phyloP scores from a whole-genome alignment of 139 green algal species.

The Marvania coccoides region DNA sequence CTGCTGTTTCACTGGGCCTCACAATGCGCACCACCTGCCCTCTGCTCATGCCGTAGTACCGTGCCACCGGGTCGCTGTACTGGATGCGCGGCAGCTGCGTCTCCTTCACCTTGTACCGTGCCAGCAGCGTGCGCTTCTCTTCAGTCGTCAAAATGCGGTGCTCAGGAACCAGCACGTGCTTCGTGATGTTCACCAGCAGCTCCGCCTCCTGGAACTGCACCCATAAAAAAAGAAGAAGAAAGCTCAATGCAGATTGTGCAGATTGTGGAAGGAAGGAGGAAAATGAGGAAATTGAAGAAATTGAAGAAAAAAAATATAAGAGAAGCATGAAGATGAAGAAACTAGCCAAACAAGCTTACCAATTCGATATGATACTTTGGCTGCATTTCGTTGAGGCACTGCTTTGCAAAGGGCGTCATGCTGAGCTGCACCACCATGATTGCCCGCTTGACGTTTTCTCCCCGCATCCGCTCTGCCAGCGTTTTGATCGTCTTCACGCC shows the following conservation, averaged over 20 bases:
- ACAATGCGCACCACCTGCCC: constrained; percentile 94
- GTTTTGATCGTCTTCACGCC: constrained; percentile 95
- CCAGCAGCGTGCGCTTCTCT: constrained; percentile 86
- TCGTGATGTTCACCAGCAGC: constrained; percentile 96
- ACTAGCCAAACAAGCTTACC: background rate
- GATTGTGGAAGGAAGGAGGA: too few species aligned
- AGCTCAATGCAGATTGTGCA: background rate
- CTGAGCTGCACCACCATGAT: constrained; percentile 78
- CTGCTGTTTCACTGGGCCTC: constrained; percentile 85
- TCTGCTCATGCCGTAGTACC: constrained; percentile 86
- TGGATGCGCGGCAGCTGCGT: constrained; percentile 93
- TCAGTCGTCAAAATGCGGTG: constrained; percentile 76
- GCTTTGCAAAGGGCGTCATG: constrained; percentile 71
- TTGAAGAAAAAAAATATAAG: too few species aligned
- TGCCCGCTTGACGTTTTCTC: constrained; percentile 64
- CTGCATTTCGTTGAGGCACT: constrained; percentile 56
- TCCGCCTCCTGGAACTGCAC: constrained; percentile 77
- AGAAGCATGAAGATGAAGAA: too few species aligned
- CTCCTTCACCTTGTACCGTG: constrained; percentile 84
- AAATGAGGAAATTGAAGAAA: too few species aligned
- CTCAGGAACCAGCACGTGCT: constrained; percentile 87
- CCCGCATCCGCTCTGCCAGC: constrained; percentile 85
- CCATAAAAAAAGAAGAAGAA: background rate
- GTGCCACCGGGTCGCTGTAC: constrained; percentile 81
- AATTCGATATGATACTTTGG: constrained; percentile 82